Evolutionary conservation across 805 yeast species (phyloP).

Genomic region (Hagleromyces aurorensis): DNA sequence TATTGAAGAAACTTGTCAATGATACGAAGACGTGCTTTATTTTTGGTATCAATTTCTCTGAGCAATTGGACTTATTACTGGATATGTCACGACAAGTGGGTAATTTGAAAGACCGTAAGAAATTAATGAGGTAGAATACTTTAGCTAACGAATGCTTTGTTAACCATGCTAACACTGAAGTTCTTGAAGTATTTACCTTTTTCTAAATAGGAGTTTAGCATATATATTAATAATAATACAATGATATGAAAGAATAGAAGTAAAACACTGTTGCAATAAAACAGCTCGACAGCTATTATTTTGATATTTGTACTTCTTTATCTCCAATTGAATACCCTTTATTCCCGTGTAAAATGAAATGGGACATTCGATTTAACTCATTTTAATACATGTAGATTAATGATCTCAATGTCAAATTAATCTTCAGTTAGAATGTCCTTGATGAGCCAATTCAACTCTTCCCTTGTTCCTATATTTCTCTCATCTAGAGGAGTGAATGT

Average conservation of each 20-base stretch:
- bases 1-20: slow-evolving; percentile 24
- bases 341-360: no score
- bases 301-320: no score
- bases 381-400: neutral
- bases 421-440: slow-evolving; percentile 50
- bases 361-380: no score
- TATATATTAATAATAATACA: no score
- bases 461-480: slow-evolving; percentile 47
- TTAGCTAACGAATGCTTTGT: slow-evolving; percentile 2
- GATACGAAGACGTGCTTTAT: slow-evolving; percentile 34
- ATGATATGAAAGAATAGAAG: no score
- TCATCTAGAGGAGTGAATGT: slow-evolving; percentile 28
- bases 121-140: no score
- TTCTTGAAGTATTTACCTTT: no score
- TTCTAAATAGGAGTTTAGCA: no score
- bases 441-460: slow-evolving; percentile 64
- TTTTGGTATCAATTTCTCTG: slow-evolving; percentile 22
- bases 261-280: no score
- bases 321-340: no score
- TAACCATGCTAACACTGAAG: neutral
- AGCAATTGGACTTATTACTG: slow-evolving; percentile 12
- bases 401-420: slow-evolving; percentile 5
- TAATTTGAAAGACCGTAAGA: slow-evolving; percentile 12
- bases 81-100: slow-evolving; percentile 14
- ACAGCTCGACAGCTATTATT: no score